Percentiles rank a stretch among this genome's conserved stretches.
Evolutionary conservation across 2,329 filamentous ascomycete genomes (phyloP).

Genomic region (Fusarium sp.): DNA sequence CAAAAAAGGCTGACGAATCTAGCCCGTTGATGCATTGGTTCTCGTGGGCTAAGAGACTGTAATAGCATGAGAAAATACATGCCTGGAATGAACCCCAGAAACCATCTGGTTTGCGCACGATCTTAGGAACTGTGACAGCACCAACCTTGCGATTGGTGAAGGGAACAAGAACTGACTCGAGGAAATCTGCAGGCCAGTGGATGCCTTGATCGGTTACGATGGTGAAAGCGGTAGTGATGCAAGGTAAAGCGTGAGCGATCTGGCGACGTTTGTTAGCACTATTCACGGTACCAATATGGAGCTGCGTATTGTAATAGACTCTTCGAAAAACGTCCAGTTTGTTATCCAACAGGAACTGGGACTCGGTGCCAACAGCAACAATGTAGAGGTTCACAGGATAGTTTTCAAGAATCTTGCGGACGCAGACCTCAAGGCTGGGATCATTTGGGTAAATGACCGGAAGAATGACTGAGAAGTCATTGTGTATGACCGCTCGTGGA

Average conservation of each 20-base stretch:
- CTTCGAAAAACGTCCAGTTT: not conserved
- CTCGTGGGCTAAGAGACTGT: slow-evolving; percentile 6
- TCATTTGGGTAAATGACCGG: not conserved
- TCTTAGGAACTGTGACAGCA: slow-evolving; percentile 22
- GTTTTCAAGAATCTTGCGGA: slow-evolving; percentile 22
- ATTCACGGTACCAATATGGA: slow-evolving; percentile 31
- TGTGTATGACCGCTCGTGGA: fast-evolving
- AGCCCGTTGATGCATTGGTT: slow-evolving; percentile 6
- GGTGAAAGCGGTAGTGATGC: slow-evolving; percentile 1
- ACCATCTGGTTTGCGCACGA: not conserved
- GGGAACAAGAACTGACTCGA: slow-evolving; percentile 6
- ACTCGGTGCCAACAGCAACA: not conserved
- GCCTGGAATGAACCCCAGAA: not conserved
- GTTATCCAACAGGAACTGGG: not conserved
- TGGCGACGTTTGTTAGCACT: slow-evolving; percentile 29
- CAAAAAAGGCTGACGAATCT: slow-evolving; percentile 12
- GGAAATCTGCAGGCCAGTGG: slow-evolving; percentile 21
- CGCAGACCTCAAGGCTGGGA: not conserved
- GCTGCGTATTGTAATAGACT: not conserved
- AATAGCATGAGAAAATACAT: slow-evolving; percentile 13
- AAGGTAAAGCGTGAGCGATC: slow-evolving; percentile 22
- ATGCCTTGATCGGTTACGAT: slow-evolving; percentile 26
- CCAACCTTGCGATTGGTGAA: slow-evolving; percentile 10
- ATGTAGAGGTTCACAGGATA: slow-evolving; percentile 5
- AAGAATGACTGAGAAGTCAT: slow-evolving; percentile 18